Percentiles rank a stretch among this genome's conserved stretches.
Conservation (phyloP, 352 stramenopile genomes). For the Thraustochytrium striatum region DNA sequence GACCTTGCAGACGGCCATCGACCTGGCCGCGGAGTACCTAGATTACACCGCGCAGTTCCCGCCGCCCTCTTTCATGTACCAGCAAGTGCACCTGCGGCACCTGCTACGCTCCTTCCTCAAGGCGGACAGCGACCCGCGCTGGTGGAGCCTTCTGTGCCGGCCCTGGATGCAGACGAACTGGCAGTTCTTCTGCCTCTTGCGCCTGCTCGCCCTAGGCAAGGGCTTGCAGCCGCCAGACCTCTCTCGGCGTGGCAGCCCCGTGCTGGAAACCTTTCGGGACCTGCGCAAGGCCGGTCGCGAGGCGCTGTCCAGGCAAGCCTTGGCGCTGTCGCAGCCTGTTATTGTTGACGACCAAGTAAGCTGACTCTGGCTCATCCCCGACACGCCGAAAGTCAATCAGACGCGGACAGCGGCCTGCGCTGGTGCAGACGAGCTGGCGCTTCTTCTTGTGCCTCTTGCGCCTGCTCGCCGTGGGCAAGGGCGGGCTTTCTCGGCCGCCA, state of each 20-base stretch:
- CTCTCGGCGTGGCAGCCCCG: too few relatives aligned
- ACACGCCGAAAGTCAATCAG: too few relatives aligned
- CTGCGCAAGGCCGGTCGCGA: too few relatives aligned
- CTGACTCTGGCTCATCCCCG: too few relatives aligned
- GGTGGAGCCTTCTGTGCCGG: neutral
- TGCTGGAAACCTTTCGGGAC: too few relatives aligned
- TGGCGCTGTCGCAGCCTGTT: too few relatives aligned
- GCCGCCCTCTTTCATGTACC: neutral
- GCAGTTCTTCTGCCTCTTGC: slow-evolving; percentile 28
- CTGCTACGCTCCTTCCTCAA: neutral
- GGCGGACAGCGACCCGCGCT: neutral
- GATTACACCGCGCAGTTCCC: neutral
- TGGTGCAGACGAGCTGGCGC: slow-evolving; percentile 25
- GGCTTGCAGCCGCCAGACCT: neutral
- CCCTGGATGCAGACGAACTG: slow-evolving; percentile 15
- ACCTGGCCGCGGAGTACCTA: slow-evolving; percentile 13
- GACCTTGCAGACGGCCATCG: neutral
- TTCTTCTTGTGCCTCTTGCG: slow-evolving; percentile 10
- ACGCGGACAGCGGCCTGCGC: neutral
- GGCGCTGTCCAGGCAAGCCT: too few relatives aligned
- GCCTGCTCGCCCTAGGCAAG: neutral
- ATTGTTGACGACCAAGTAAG: too few relatives aligned
- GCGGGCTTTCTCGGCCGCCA: neutral
- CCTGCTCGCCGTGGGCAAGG: neutral
- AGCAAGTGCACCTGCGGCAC: slow-evolving; percentile 15